Conservation (phyloP, 208 protist genomes). For the Acanthamoeba rhysodes region DNA sequence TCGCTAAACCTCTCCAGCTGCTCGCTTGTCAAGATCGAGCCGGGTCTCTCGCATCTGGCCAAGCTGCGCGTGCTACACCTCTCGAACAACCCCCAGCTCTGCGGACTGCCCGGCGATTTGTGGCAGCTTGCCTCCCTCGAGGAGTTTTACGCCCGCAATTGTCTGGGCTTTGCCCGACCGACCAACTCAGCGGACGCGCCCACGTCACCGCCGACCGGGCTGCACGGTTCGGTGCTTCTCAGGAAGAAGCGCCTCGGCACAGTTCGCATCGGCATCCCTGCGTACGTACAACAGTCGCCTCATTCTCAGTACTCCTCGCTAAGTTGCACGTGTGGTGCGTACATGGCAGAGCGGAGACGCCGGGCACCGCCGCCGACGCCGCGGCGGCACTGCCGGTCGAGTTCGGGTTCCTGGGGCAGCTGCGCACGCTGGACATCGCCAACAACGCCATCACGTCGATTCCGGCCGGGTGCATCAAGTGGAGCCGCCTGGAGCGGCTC, state of each 20-base stretch:
- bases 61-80: slow-evolving; percentile 29
- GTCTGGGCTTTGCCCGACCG: background rate
- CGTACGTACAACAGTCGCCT: no score
- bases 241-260: background rate
- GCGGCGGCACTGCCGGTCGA: background rate
- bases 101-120: background rate
- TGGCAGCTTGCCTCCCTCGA: background rate
- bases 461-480: background rate
- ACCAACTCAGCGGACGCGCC: background rate
- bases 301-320: no score
- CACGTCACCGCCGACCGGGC: background rate
- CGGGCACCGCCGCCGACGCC: no score
- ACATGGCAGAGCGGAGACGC: no score
- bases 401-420: background rate
- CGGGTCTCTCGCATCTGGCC: background rate
- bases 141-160: slow-evolving; percentile 25
- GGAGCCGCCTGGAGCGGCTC: background rate
- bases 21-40: background rate
- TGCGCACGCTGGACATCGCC: background rate
- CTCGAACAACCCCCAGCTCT: background rate
- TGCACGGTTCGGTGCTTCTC: background rate
- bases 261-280: no score
- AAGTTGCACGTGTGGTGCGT: no score
- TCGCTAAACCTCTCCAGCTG: background rate
- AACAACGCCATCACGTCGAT: slow-evolving; percentile 2